phyloP scores from a whole-genome alignment of 768 basidiomycete genomes.

The Boletus rex-veris region DNA sequence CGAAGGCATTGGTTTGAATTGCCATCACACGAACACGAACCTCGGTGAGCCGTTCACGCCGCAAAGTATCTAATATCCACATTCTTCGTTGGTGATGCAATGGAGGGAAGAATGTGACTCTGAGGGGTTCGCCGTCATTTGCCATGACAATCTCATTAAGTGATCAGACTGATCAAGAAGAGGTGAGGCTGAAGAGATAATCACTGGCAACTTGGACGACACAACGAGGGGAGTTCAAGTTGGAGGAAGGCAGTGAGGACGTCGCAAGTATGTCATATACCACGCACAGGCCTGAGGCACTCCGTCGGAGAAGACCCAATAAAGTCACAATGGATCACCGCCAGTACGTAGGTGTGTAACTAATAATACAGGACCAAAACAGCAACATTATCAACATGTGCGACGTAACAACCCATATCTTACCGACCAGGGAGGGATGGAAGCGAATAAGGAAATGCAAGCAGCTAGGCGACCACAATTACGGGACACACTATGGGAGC shows the following conservation, averaged over 20 bases:
- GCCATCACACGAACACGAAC: conserved; percentile 32
- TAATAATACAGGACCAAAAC: conserved; percentile 15
- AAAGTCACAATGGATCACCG: conserved; percentile 7
- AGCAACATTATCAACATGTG: conserved; percentile 7
- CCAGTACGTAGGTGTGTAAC: not conserved
- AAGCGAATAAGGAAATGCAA: conserved; percentile 6
- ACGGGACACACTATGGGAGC: not conserved
- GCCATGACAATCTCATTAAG: conserved; percentile 16
- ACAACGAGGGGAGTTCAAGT: not conserved
- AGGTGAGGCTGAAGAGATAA: not conserved
- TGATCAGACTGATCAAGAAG: conserved; percentile 6
- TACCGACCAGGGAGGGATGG: not conserved
- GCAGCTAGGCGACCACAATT: not conserved
- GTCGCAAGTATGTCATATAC: conserved; percentile 1
- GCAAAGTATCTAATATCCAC: conserved; percentile 64
- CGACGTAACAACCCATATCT: not conserved
- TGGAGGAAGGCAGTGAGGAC: not conserved
- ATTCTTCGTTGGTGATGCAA: conserved; percentile 65
- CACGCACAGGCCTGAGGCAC: conserved; percentile 8
- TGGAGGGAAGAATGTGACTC: conserved; percentile 65
- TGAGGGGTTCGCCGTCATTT: conserved; percentile 25
- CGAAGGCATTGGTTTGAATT: not conserved
- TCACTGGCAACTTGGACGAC: not conserved
- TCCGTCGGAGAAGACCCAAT: conserved; percentile 21
- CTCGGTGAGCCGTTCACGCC: conserved; percentile 52